Evolutionary conservation across 2,329 filamentous ascomycete species (phyloP).

Genomic region (Zarea fungicola): DNA sequence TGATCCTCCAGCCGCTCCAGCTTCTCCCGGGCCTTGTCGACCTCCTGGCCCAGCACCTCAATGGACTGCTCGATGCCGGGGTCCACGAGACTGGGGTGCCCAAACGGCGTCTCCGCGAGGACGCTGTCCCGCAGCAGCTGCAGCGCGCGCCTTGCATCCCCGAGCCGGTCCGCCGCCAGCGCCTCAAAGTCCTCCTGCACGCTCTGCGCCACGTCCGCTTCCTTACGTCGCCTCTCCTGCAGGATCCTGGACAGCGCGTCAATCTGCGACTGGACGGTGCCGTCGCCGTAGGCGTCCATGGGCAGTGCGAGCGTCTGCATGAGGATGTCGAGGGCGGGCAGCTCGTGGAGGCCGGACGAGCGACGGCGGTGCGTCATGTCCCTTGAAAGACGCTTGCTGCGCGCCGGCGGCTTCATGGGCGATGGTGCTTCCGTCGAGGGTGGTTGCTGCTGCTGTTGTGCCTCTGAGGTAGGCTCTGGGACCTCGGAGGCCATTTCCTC

Average conservation of each 20-base stretch:
- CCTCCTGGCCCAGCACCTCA: slow-evolving; percentile 40
- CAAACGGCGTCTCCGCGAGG: slow-evolving; percentile 47
- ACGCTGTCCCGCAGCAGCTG: slow-evolving; percentile 47
- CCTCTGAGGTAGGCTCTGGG: slow-evolving; percentile 11
- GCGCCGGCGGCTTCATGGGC: slow-evolving; percentile 30
- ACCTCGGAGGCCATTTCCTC: slow-evolving; percentile 35
- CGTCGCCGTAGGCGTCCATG: slow-evolving; percentile 29
- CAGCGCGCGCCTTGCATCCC: slow-evolving; percentile 43
- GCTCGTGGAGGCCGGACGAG: slow-evolving; percentile 33
- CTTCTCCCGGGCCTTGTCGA: slow-evolving; percentile 34
- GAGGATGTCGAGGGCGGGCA: slow-evolving; percentile 42
- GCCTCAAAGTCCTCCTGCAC: slow-evolving; percentile 48
- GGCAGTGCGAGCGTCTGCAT: slow-evolving; percentile 42
- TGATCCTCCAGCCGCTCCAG: slow-evolving; percentile 35
- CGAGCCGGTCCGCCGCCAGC: slow-evolving; percentile 35
- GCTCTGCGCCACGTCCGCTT: slow-evolving; percentile 37
- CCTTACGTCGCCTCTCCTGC: slow-evolving; percentile 37
- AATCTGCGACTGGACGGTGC: slow-evolving; percentile 20
- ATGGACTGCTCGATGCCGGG: slow-evolving; percentile 48
- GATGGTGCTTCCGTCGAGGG: slow-evolving; percentile 19
- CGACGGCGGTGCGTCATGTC: slow-evolving; percentile 23
- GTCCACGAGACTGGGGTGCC: slow-evolving; percentile 43
- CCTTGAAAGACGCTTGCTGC: slow-evolving; percentile 17
- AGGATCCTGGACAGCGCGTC: slow-evolving; percentile 31
- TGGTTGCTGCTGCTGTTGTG: not conserved